Evolutionary conservation across 805 yeast species (phyloP), one percentile per base, ranked within the genome.

Genomic region (Saccharomycopsis vini): DNA sequence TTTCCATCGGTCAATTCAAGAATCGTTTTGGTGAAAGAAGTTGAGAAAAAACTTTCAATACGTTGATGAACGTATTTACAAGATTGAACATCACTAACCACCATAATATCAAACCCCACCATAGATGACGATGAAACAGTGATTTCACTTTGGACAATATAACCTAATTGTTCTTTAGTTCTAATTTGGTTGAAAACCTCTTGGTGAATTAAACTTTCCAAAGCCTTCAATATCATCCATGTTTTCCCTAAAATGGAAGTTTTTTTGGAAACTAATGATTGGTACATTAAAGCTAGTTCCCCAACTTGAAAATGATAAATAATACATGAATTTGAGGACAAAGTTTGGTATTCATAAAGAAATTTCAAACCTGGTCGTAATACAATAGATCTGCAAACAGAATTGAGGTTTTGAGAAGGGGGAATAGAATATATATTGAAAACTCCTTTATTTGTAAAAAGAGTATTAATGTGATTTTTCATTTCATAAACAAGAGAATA

Each of bases 91-190:
- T 87, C 97, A 47, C 92, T 80, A 64, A 92, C 97, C 40, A 89
- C 72, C 52, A 89, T 65, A 12, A 92, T 62, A 54, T 92, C 71
- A 52, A 78, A 72, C 12, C 90, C 89, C 7, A 24, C 16, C 2
- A 42, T 30, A 12, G 42, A 24, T 16, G 39, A 30, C 3, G 44
- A 36, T 15, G 15, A 23, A n/a, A n/a, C n/a, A 49, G 81, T 67
- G 21, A 73, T 64, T 0, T 94, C 84, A 36, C 92, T 78, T 57
- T 85, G 87, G 0, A 90, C 98, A 50, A 90, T 88, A 56, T 90
- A 90, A 2, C 98, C 98, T 26, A 90, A 70, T 61, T 92, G 97
- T 63, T 90, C 97, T 54, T 86, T 81, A 5, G 98, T 90, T 62
- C 98, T 75, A 46, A 90, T 70, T 50, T 83, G 83, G 56, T 86